Percentiles rank a stretch among this genome's conserved stretches.
These are phyloP conservation scores for Neurospora discreta DNA, from an alignment of 495 filamentous ascomycete genomes.

Conservation along the genomic window DNA sequence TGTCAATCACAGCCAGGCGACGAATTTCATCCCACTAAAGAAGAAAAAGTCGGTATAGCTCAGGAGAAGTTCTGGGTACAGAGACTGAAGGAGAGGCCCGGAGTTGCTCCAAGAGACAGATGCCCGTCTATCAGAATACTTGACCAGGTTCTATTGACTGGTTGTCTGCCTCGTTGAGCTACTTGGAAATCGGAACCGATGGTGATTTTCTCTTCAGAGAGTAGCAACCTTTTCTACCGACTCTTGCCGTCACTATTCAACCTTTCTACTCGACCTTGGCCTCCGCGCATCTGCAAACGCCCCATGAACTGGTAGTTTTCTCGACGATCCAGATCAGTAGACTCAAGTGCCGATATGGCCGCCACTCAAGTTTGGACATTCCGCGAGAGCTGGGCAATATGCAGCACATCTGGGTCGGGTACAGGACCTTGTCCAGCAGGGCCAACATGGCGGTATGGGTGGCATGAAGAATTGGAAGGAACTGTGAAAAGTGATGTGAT, in stretches of 20 bases:
- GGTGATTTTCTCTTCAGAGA: neutral
- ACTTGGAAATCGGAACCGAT: neutral
- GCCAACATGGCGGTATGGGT: conserved; percentile 6
- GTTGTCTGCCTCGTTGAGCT: neutral
- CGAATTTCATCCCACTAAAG: conserved; percentile 15
- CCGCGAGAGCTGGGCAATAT: conserved; percentile 22
- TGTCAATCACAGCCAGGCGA: conserved; percentile 11
- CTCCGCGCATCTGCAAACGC: conserved; percentile 19
- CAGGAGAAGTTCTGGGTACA: conserved; percentile 5
- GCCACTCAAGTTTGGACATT: conserved; percentile 25
- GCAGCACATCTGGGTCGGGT: conserved; percentile 13
- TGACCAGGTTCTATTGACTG: neutral
- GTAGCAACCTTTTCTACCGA: neutral
- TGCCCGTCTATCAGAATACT: neutral
- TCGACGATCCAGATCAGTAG: neutral
- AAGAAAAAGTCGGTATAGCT: conserved; percentile 1
- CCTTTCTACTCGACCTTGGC: conserved; percentile 4
- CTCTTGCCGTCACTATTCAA: neutral
- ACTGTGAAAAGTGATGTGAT: conserved; percentile 2
- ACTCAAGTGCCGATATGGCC: conserved; percentile 33
- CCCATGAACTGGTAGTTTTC: conserved; percentile 29
- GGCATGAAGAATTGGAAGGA: conserved; percentile 7
- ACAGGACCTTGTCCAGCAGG: conserved; percentile 8
- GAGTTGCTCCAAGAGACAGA: neutral
- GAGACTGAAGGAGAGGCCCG: conserved; percentile 5